Percentiles rank a stretch among this genome's conserved stretches.
Evolutionary conservation across 2,329 filamentous ascomycete genomes (phyloP).

Genomic region (Paecilomyces fulvus): DNA sequence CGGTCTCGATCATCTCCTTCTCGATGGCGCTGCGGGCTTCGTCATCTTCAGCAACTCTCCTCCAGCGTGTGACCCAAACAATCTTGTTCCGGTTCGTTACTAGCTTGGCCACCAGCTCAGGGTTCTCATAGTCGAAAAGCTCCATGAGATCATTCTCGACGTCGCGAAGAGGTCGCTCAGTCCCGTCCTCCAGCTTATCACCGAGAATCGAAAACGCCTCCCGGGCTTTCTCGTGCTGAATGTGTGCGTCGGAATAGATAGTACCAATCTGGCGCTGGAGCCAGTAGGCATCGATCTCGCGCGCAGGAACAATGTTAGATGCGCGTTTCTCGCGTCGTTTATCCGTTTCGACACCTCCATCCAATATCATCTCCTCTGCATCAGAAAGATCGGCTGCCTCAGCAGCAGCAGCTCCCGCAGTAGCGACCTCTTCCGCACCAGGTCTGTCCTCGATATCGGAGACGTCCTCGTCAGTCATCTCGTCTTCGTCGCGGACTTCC

Average conservation of each 20-base stretch:
- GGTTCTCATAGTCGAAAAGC: slow-evolving; percentile 93
- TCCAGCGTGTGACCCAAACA: slow-evolving; percentile 87
- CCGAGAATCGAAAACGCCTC: slow-evolving; percentile 75
- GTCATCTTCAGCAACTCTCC: slow-evolving; percentile 70
- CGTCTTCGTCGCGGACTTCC: slow-evolving; percentile 76
- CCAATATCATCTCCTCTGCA: slow-evolving; percentile 75
- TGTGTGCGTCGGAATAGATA: slow-evolving; percentile 84
- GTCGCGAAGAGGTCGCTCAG: slow-evolving; percentile 79
- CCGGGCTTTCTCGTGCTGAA: slow-evolving; percentile 85
- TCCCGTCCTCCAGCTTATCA: slow-evolving; percentile 62
- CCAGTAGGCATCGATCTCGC: slow-evolving; percentile 97
- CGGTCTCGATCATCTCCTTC: slow-evolving; percentile 83
- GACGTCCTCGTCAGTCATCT: slow-evolving; percentile 71
- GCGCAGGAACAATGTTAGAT: slow-evolving; percentile 60
- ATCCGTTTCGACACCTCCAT: slow-evolving; percentile 49
- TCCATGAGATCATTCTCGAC: slow-evolving; percentile 99
- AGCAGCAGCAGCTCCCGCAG: slow-evolving; percentile 30
- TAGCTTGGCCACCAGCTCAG: slow-evolving; percentile 82
- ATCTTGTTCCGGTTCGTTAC: slow-evolving; percentile 90
- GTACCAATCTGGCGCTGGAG: slow-evolving; percentile 83
- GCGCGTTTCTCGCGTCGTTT: slow-evolving; percentile 38
- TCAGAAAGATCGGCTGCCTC: slow-evolving; percentile 27
- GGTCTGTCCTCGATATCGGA: slow-evolving; percentile 54
- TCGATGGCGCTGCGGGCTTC: slow-evolving; percentile 67
- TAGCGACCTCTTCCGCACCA: slow-evolving; percentile 43